Evolutionary conservation across 148 eudicot genomes (phyloP).

Genomic region (Nepenthes mirabilis): DNA sequence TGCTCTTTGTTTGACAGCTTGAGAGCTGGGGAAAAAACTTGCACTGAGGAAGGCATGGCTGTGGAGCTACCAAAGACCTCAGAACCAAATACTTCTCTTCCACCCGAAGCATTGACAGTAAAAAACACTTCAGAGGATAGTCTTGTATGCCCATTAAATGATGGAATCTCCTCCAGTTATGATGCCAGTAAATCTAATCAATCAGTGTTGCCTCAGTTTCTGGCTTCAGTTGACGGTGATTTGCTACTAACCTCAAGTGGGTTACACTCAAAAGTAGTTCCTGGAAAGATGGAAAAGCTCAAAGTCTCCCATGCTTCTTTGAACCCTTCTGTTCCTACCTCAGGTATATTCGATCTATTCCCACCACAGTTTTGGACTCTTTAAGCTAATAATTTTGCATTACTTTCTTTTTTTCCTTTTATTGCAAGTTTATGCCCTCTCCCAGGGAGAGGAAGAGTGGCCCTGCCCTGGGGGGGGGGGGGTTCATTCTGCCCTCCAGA

Average conservation of each 20-base stretch:
- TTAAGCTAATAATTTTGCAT: too few species aligned
- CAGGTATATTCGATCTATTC: constrained; percentile 13
- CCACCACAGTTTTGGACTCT: too few species aligned
- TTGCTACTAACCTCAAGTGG: constrained; percentile 28
- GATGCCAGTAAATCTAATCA: constrained; percentile 10
- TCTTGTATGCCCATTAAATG: constrained; percentile 16
- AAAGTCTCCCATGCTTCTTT: constrained; percentile 7
- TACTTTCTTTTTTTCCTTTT: background rate
- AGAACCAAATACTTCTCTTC: constrained; percentile 5
- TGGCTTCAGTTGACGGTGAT: constrained; percentile 16
- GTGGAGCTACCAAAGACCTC: constrained; percentile 8
- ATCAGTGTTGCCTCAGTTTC: constrained; percentile 9
- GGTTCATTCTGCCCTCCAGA: too few species aligned
- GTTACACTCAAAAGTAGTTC: constrained; percentile 12
- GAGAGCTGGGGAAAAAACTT: constrained; percentile 1
- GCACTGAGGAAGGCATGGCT: constrained; percentile 7
- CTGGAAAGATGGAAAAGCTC: constrained; percentile 10
- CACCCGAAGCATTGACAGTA: background rate
- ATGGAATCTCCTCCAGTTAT: constrained; percentile 1
- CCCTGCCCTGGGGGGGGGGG: too few species aligned
- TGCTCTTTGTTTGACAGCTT: constrained; percentile 12
- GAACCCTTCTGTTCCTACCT: constrained; percentile 19
- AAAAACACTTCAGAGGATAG: constrained; percentile 7
- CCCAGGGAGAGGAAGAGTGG: too few species aligned
- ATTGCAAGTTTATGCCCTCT: background rate